Base-by-base conservation (phyloP, 768 basidiomycete species). In the Dacryopinax spathularia region DNA sequence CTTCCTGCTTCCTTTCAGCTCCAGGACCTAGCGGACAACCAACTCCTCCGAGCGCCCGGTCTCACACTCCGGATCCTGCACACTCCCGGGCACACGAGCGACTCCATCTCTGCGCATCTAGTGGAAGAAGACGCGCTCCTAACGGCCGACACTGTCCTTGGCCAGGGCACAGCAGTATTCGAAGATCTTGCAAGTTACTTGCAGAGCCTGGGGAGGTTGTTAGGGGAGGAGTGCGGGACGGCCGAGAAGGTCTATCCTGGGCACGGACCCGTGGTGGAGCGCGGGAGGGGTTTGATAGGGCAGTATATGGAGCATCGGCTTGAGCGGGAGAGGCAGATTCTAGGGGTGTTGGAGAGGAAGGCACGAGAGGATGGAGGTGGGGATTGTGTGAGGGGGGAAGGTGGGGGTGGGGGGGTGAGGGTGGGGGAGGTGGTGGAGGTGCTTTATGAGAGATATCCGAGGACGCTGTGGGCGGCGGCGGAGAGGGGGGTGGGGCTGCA, bases 121-220 rank as follows among this genome's bases (percentile, higher is more conserved):
- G 77, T 82, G 0, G 80, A 81, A 44, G 90, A 94, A 69, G 75
- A 77, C 27, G 85, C 84, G 0, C 79, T 97, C 16, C 93, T 94
- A 76, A 94, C 91, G 0, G 90, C 88, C 0, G 95, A 98, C 75
- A 90, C 86, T 3, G 83, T 97, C 6, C 81, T 98, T 33, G 95
- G 95, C 0, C 84, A 92, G 66, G 92, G 93, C 7, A 91, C 91
- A 0, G 80, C 93, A 2, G 84, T 94, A 3, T 96, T 97, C 71
- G 87, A 89, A 67, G 88, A 95, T 69, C 82, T 97, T 15, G 76
- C 79, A 0, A 69, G 80, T 3, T 96, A 93, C 69, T 73, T 94
- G 22, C 65, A 75, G 3, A 86, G 84, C 64, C 79, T 95, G 43
- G 78, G 77, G 41, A 79, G 73, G 66, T 80, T 91, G 74, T 35